Percentiles rank a stretch among this genome's conserved stretches.
phyloP scores from a whole-genome alignment of 495 filamentous ascomycete species.

The Tetracladium setigerum region DNA sequence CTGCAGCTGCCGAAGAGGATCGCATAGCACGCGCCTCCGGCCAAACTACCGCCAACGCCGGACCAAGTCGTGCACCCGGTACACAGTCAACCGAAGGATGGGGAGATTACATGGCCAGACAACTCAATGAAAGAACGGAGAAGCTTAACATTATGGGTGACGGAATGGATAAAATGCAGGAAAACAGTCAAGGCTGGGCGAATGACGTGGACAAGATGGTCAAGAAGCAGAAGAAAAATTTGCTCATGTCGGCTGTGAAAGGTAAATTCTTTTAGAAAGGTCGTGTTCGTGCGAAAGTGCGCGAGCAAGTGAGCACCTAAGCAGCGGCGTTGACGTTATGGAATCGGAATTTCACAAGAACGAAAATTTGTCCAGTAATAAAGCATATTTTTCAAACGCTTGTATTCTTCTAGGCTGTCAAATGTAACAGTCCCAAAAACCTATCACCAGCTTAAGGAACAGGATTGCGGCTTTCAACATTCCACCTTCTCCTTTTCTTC shows the following conservation, averaged over 20 bases:
- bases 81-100: conserved; percentile 38
- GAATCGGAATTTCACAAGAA: too few species aligned
- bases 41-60: conserved; percentile 22
- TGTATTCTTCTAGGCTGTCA: too few species aligned
- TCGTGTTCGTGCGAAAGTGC: too few species aligned
- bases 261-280: conserved; percentile 29
- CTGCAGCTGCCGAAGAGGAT: conserved; percentile 36
- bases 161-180: conserved; percentile 69
- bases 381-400: too few species aligned
- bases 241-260: conserved; percentile 57
- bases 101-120: conserved; percentile 64
- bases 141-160: conserved; percentile 77
- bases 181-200: conserved; percentile 72
- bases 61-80: conserved; percentile 10
- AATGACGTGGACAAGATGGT: conserved; percentile 84
- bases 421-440: too few species aligned
- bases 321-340: too few species aligned
- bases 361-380: too few species aligned
- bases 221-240: conserved; percentile 73
- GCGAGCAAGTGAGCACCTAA: too few species aligned
- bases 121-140: conserved; percentile 85
- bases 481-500: too few species aligned
- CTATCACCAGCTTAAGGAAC: too few species aligned
- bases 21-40: conserved; percentile 36
- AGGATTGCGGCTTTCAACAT: too few species aligned